Percentiles rank a stretch among this genome's conserved stretches.
These are phyloP conservation scores for Chlamydomonas asymmetrica DNA, from an alignment of 139 green algal species.

Conservation along the genomic window DNA sequence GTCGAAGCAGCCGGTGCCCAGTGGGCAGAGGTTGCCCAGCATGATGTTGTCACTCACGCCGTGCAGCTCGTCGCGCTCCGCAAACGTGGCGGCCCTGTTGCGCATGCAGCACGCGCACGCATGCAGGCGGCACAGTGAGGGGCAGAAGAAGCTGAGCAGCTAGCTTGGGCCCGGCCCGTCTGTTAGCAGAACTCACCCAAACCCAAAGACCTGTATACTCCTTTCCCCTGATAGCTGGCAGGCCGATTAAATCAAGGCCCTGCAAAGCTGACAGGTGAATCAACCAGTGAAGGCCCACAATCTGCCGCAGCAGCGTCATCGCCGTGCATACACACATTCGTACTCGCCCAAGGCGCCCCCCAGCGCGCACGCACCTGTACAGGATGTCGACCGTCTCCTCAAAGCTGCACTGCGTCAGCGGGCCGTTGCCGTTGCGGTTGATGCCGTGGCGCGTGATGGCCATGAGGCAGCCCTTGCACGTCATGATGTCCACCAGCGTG, in stretches of 20 bases:
- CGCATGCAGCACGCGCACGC: no score
- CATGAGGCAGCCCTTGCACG: constrained; percentile 93
- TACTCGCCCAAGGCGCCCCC: constrained; percentile 81
- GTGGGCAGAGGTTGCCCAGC: constrained; percentile 86
- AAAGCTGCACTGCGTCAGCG: constrained; percentile 93
- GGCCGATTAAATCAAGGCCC: neutral
- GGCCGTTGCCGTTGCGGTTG: constrained; percentile 92
- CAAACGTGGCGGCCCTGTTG: constrained; percentile 45
- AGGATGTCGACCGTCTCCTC: constrained; percentile 99
- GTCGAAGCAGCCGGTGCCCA: constrained; percentile 92
- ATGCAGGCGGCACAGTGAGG: no score
- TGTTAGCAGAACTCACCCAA: no score
- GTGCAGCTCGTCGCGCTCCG: constrained; percentile 48
- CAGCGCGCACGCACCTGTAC: constrained; percentile 77
- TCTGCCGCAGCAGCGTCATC: constrained; percentile 16
- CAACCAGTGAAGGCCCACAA: neutral
- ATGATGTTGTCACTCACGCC: constrained; percentile 98
- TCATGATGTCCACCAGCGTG: constrained; percentile 87
- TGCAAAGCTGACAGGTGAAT: neutral
- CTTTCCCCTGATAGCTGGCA: no score
- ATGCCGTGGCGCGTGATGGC: constrained; percentile 99
- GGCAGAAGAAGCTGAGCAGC: no score
- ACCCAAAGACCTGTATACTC: no score
- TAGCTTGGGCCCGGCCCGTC: no score
- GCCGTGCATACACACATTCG: constrained; percentile 29